Conservation (phyloP, 345 rosid species). For the Hypericum androsaemum region DNA sequence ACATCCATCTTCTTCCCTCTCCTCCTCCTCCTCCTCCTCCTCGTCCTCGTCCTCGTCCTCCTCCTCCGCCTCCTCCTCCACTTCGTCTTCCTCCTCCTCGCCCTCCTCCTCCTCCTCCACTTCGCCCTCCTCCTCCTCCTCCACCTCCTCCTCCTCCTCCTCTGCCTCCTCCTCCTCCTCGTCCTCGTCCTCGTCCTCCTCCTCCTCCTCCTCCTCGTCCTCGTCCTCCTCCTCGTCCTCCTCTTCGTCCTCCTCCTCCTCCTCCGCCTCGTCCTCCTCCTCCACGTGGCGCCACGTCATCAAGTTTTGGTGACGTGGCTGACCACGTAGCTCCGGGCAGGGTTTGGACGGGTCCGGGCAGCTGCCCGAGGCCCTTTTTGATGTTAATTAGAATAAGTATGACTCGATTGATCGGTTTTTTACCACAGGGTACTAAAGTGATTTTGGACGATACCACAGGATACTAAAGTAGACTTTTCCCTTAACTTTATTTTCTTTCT, state of each 20-base stretch:
- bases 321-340: no score
- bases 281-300: no score
- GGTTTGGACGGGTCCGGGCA: no score
- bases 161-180: constrained; percentile 16
- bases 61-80: constrained; percentile 13
- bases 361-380: no score
- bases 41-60: neutral
- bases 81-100: constrained; percentile 26
- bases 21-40: neutral
- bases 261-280: neutral
- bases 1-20: constrained; percentile 11
- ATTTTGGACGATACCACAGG: no score
- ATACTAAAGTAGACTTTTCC: no score
- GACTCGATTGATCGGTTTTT: no score
- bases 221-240: neutral
- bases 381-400: no score
- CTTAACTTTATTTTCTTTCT: no score
- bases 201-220: constrained; percentile 17
- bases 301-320: no score
- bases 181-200: constrained; percentile 12
- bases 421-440: no score
- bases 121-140: constrained; percentile 32
- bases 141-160: constrained; percentile 22
- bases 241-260: neutral
- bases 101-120: constrained; percentile 32